These are phyloP conservation scores for Ophiostoma perfectum DNA, from an alignment of 2,329 filamentous ascomycete species.

Conservation along the genomic window DNA sequence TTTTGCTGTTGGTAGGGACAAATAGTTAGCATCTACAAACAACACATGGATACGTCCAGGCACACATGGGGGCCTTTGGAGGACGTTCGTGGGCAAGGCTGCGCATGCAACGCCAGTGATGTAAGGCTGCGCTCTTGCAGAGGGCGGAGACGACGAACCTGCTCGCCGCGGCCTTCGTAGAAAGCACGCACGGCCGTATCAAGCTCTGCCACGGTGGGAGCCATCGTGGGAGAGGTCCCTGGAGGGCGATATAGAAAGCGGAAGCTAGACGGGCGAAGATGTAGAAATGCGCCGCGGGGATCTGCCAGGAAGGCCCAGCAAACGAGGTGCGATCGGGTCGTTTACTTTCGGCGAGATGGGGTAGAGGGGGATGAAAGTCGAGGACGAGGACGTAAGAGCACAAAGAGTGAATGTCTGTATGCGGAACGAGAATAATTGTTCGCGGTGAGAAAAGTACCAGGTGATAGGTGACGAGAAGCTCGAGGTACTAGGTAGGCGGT, in stretches of 20 bases:
- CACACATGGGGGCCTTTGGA: too few species aligned
- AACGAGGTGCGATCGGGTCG: conserved; percentile 3
- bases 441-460: not conserved
- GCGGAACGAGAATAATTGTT: not conserved
- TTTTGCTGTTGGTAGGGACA: conserved; percentile 65
- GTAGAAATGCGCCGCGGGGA: conserved; percentile 4
- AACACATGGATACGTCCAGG: too few species aligned
- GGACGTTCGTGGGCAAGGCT: too few species aligned
- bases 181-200: conserved; percentile 95
- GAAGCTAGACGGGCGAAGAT: not conserved
- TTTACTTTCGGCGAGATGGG: not conserved
- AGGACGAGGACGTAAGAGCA: not conserved
- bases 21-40: conserved; percentile 32
- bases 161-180: conserved; percentile 92
- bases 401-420: not conserved
- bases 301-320: conserved; percentile 21
- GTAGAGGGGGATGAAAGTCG: not conserved
- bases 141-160: conserved; percentile 51
- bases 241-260: conserved; percentile 10
- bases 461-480: not conserved
- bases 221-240: conserved; percentile 43
- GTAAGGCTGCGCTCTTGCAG: conserved; percentile 14
- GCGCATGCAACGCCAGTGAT: too few species aligned
- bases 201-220: conserved; percentile 81
- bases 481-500: not conserved